These are phyloP conservation scores for Pelargonium myrrhifolium DNA, from an alignment of 441 rosid species.

Conservation along the genomic window DNA sequence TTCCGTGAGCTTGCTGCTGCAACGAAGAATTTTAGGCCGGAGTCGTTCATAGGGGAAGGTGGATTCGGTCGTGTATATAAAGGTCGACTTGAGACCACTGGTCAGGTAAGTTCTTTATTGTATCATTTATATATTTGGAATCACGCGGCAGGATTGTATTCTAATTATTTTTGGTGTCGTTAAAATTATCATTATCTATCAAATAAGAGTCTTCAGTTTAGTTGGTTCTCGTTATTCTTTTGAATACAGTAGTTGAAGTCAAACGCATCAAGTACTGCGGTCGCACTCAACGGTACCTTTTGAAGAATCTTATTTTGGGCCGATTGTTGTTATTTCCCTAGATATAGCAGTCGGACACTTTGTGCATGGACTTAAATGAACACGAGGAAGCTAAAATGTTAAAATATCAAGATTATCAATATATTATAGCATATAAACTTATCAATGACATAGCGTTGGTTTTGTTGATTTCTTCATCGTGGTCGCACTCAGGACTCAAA, in stretches of 20 bases:
- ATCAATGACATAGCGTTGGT: not conserved
- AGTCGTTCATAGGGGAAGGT: conserved; percentile 92
- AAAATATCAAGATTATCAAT: not conserved
- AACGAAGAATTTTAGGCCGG: conserved; percentile 83
- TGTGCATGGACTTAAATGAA: not conserved
- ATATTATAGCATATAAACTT: not conserved
- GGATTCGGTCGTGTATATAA: conserved; percentile 94
- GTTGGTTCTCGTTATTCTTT: not conserved
- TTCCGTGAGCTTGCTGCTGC: conserved; percentile 88
- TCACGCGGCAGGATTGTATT: not conserved
- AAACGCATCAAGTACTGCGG: not conserved
- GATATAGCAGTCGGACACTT: not conserved
- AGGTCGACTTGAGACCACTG: conserved; percentile 77
- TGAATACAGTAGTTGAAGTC: not conserved
- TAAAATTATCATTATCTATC: not conserved
- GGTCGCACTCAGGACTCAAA: too few species aligned
- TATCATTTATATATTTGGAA: not conserved
- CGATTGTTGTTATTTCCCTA: not conserved
- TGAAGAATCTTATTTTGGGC: not conserved
- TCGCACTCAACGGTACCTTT: not conserved
- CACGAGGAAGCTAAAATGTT: not conserved
- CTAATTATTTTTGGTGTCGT: conserved; percentile 4
- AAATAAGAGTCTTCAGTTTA: not conserved
- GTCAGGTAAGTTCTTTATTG: conserved; percentile 54
- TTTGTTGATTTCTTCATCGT: too few species aligned